A percentile compares a stretch with the other conserved stretches of the same genome.
These are phyloP conservation scores for Sordariomycetes sp. DNA, from an alignment of 2,329 filamentous ascomycete genomes.

Conservation along the genomic window DNA sequence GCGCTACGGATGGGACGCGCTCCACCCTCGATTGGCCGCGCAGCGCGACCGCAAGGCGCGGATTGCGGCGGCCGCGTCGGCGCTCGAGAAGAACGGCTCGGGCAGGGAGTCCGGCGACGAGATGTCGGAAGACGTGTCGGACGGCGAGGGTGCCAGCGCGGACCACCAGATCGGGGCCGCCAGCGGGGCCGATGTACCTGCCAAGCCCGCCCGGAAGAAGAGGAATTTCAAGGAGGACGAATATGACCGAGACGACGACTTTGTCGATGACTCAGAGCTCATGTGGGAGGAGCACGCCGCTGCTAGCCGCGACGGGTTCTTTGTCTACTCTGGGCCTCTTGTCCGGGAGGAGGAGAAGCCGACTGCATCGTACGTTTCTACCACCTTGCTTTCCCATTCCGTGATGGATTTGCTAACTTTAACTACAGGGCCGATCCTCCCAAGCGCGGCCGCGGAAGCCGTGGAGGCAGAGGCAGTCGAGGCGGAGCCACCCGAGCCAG, in stretches of 20 bases:
- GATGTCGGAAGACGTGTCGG: conserved; percentile 68
- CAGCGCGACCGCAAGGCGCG: conserved; percentile 78
- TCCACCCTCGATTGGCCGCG: conserved; percentile 82
- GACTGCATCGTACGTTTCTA: conserved; percentile 31
- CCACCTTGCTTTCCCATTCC: background rate
- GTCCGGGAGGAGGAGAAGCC: conserved; percentile 77
- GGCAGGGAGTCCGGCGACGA: conserved; percentile 63
- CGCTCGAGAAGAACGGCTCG: conserved; percentile 63
- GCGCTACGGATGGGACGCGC: conserved; percentile 84
- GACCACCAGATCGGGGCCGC: conserved; percentile 57
- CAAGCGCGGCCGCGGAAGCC: conserved; percentile 48
- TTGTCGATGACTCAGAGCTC: conserved; percentile 86
- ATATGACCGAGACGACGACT: conserved; percentile 72
- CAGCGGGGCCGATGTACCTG: conserved; percentile 47
- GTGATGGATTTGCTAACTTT: conserved; percentile 17
- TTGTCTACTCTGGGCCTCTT: conserved; percentile 89
- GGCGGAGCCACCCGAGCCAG: conserved; percentile 25
- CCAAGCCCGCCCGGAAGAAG: conserved; percentile 61
- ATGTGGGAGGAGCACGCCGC: conserved; percentile 93
- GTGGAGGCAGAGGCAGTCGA: conserved; percentile 30
- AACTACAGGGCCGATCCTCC: conserved; percentile 44
- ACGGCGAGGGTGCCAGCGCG: conserved; percentile 70
- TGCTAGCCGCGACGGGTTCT: conserved; percentile 91
- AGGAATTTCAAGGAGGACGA: conserved; percentile 70
- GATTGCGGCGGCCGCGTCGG: conserved; percentile 78